Conservation (phyloP, 305 asterid species). For the Solanum hybrid region DNA sequence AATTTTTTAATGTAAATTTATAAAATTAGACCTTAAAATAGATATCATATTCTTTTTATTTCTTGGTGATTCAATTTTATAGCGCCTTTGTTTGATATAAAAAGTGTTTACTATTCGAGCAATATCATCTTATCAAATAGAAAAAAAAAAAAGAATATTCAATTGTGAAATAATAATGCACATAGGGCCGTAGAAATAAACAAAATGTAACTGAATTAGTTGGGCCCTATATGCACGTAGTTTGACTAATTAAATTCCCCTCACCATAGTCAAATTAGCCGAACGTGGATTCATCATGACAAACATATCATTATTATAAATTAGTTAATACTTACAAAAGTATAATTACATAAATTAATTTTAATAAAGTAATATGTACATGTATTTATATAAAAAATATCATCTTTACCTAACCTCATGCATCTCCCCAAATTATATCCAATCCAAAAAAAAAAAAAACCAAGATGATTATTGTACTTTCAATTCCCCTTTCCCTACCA, state of each 20-base stretch:
- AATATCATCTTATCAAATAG: background rate
- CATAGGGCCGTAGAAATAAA: background rate
- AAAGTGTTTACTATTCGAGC: no score
- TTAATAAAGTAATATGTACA: background rate
- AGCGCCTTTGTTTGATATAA: no score
- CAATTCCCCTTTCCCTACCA: background rate
- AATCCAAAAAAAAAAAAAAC: background rate
- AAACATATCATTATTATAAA: background rate
- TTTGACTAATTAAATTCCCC: constrained; percentile 9
- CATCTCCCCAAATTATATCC: background rate
- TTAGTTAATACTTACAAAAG: background rate
- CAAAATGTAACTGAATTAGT: background rate
- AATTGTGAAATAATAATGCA: background rate
- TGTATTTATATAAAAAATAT: background rate
- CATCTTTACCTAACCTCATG: background rate
- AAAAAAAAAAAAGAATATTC: background rate
- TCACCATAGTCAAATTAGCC: constrained; percentile 12
- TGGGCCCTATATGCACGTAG: background rate
- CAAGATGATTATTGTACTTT: background rate
- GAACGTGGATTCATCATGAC: constrained; percentile 22
- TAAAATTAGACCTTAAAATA: background rate
- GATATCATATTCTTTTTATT: background rate
- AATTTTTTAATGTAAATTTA: background rate
- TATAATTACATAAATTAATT: background rate
- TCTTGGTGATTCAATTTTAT: background rate